phyloP scores from a whole-genome alignment of 2,329 filamentous ascomycete species.

The Fusarium humuli region DNA sequence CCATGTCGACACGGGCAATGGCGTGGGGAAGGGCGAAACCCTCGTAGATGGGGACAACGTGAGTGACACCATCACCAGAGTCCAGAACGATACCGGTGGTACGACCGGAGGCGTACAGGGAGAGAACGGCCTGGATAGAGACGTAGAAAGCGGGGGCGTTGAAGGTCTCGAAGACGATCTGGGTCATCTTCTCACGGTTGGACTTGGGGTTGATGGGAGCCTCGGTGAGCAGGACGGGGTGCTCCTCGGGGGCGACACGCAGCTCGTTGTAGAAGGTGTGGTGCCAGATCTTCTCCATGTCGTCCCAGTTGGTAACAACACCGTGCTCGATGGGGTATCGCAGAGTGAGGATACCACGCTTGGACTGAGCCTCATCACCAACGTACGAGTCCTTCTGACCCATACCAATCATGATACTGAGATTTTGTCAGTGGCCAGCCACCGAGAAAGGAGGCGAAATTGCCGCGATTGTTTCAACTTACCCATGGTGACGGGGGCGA shows the following conservation, averaged over 20 bases:
- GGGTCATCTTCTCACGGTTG: conserved; percentile 99
- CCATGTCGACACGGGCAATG: conserved; percentile 99
- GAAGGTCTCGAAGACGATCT: conserved; percentile 99
- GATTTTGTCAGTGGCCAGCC: conserved; percentile 37
- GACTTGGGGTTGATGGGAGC: conserved; percentile 99
- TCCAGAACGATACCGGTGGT: conserved; percentile 99
- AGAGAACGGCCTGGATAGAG: conserved; percentile 99
- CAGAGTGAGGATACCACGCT: conserved; percentile 99
- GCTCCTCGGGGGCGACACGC: conserved; percentile 99
- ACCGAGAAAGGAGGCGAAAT: conserved; percentile 27
- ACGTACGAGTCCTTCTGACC: conserved; percentile 99
- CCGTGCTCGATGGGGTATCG: conserved; percentile 99
- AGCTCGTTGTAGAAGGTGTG: conserved; percentile 99
- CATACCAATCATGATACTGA: conserved; percentile 99
- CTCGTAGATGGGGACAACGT: conserved; percentile 99
- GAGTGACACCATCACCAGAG: conserved; percentile 99
- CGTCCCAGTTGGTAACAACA: conserved; percentile 99
- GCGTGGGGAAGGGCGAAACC: conserved; percentile 99
- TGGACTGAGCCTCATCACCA: conserved; percentile 99
- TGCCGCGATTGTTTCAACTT: conserved; percentile 60
- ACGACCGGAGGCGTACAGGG: conserved; percentile 99
- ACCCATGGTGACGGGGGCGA: conserved; percentile 99
- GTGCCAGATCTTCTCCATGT: conserved; percentile 99
- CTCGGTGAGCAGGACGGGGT: conserved; percentile 98
- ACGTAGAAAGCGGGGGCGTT: conserved; percentile 99